These are phyloP conservation scores for Colletotrichum lupini DNA, from an alignment of 2,329 filamentous ascomycete species.

Conservation along the genomic window DNA sequence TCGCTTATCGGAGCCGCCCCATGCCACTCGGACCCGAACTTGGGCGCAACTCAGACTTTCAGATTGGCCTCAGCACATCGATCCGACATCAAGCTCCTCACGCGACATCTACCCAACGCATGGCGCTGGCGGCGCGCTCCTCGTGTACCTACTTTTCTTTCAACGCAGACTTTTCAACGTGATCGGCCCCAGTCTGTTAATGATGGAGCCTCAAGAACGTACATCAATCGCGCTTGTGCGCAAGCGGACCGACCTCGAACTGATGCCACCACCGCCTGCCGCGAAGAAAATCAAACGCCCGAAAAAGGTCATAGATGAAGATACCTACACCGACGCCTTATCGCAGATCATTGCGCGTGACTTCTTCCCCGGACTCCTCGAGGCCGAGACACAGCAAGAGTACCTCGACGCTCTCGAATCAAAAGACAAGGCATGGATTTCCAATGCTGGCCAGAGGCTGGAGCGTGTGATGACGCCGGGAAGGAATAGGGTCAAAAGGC, in stretches of 20 bases:
- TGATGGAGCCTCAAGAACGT: constrained; percentile 49
- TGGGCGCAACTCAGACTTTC: neutral
- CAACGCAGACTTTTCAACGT: neutral
- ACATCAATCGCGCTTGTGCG: constrained; percentile 70
- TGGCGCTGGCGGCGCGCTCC: neutral
- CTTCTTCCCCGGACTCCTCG: constrained; percentile 92
- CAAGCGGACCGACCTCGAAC: constrained; percentile 74
- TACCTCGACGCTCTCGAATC: constrained; percentile 93
- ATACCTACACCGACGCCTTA: constrained; percentile 88
- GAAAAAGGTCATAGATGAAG: constrained; percentile 88
- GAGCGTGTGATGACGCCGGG: constrained; percentile 86
- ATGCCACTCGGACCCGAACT: constrained; percentile 2
- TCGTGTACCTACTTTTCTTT: neutral
- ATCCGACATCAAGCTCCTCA: neutral
- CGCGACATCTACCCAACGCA: neutral
- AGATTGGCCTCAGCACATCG: constrained; percentile 3
- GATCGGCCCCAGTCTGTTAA: neutral
- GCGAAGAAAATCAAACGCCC: constrained; percentile 93
- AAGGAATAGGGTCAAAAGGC: constrained; percentile 49
- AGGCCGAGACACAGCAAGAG: constrained; percentile 88
- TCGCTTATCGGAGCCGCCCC: constrained; percentile 9
- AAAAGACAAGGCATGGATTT: constrained; percentile 86
- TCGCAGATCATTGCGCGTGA: constrained; percentile 96
- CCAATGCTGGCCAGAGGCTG: constrained; percentile 78
- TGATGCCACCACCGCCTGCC: constrained; percentile 90